A percentile compares a stretch with the other conserved stretches of the same genome.
phyloP scores from a whole-genome alignment of 257 asterid genomes.

The Misopates orontium region DNA sequence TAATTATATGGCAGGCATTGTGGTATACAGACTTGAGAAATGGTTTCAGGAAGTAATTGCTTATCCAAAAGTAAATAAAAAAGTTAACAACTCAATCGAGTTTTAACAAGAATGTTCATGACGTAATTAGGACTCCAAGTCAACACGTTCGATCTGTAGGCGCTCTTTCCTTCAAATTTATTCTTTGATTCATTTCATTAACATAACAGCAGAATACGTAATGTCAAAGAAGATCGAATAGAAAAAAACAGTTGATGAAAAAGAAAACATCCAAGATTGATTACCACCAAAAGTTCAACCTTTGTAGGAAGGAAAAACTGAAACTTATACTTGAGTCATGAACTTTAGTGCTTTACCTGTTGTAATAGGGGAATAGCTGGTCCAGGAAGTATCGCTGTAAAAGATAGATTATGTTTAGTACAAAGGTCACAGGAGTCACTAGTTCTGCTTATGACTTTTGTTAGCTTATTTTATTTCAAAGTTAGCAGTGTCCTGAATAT shows the following conservation, averaged over 20 bases:
- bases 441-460: not conserved
- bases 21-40: too few species aligned
- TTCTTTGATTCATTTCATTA: not conserved
- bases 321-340: slow-evolving; percentile 5
- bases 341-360: slow-evolving; percentile 55
- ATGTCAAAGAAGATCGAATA: slow-evolving; percentile 2
- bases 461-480: slow-evolving; percentile 1
- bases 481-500: not conserved
- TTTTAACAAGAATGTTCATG: not conserved
- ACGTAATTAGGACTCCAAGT: slow-evolving; percentile 12
- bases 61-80: too few species aligned
- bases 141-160: not conserved
- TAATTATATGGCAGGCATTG: too few species aligned
- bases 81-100: too few species aligned
- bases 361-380: slow-evolving; percentile 68
- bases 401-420: slow-evolving; percentile 23
- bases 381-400: slow-evolving; percentile 79
- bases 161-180: too few species aligned
- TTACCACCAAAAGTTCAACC: not conserved
- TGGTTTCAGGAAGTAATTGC: too few species aligned
- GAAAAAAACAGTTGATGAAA: not conserved
- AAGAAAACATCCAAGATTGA: not conserved
- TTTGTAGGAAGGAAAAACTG: not conserved
- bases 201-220: not conserved
- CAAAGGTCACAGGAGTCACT: slow-evolving; percentile 15